Evolutionary conservation across 2,329 filamentous ascomycete genomes (phyloP), one percentile per base, ranked within the genome.

Genomic region (Alternaria arbusti): DNA sequence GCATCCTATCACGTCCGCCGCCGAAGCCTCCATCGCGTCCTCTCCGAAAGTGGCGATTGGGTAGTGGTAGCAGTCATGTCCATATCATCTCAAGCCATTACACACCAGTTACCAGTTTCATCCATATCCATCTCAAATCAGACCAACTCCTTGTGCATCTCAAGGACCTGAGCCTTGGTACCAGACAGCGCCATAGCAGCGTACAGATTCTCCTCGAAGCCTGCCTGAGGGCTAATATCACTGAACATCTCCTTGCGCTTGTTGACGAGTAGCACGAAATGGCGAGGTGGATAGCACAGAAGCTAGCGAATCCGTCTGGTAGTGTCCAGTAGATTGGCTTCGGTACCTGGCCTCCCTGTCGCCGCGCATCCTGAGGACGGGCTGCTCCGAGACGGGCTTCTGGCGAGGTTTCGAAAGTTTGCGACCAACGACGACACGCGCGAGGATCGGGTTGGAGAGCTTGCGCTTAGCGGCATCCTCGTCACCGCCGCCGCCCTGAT

Each of bases 1-100:
- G 87, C 17, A 57, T 58, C 65, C 88, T 83, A 59, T 89, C 71
- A 47, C 85, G 80, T 25, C 81, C 81, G 59, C 80, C 76, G 50
- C 75, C 70, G 36, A 67, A 70, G 26, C 69, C 71, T 22, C 71
- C 72, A 51, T 69, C 70, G 46, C 72, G 65, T 51, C 71, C 70
- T 25, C 73, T 67, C 43, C 71, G 73, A 32, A 32, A 32, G 30
- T 15, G 30, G 30, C 30, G 23, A 36, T 52, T 22, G 22, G 32
- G 49, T 40, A 36, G 20, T 23, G 15, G 49, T 52, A 40, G 13
- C 49, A 52, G 28, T 52, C 49, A 40, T 52, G 20, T 52, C 20
- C 20, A 40, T 36, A 32, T 51, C 49, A 11, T 36, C 13, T 51
- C 36, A 40, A 3, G 4, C n/a, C 36, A 40, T 40, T 6, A 40